A percentile compares a stretch with the other conserved stretches of the same genome.
phyloP scores from a whole-genome alignment of 164 flowering plant species.

The Hamamelis virginiana region DNA sequence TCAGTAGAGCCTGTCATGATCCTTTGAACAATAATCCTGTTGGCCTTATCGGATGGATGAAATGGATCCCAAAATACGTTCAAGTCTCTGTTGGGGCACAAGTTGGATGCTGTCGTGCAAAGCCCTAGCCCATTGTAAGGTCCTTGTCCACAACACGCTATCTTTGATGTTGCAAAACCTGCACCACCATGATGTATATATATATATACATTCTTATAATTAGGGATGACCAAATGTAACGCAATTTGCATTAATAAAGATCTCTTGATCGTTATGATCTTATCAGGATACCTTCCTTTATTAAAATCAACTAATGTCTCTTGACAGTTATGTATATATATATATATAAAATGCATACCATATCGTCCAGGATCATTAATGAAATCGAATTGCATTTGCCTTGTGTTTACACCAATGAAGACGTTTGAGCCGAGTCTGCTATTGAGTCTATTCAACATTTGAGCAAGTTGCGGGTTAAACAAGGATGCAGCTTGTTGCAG shows the following conservation, averaged over 20 bases:
- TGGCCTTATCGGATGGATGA: slow-evolving; percentile 31
- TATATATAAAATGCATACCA: not conserved
- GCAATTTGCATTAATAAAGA: not conserved
- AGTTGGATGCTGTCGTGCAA: slow-evolving; percentile 24
- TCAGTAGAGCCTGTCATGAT: no score
- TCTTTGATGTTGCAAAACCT: slow-evolving; percentile 6
- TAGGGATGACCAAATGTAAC: not conserved
- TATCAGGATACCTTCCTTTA: no score
- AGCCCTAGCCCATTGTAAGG: slow-evolving; percentile 25
- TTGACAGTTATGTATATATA: no score
- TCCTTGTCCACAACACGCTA: slow-evolving; percentile 16
- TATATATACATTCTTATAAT: not conserved
- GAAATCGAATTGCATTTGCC: slow-evolving; percentile 9
- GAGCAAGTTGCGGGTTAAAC: slow-evolving; percentile 13
- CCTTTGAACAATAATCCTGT: slow-evolving; percentile 13
- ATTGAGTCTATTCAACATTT: slow-evolving; percentile 2
- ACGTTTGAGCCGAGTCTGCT: slow-evolving; percentile 1
- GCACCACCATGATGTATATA: no score
- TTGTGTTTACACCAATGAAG: not conserved
- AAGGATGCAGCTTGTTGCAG: slow-evolving; percentile 3
- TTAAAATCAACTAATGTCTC: no score
- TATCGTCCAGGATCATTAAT: slow-evolving; percentile 1
- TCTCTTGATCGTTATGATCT: no score
- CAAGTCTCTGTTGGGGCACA: slow-evolving; percentile 23
- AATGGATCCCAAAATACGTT: slow-evolving; percentile 31